A percentile compares a stretch with the other conserved stretches of the same genome.
These are phyloP conservation scores for Uronychia setigera DNA, from an alignment of 73 alveolate genomes.

Conservation along the genomic window DNA sequence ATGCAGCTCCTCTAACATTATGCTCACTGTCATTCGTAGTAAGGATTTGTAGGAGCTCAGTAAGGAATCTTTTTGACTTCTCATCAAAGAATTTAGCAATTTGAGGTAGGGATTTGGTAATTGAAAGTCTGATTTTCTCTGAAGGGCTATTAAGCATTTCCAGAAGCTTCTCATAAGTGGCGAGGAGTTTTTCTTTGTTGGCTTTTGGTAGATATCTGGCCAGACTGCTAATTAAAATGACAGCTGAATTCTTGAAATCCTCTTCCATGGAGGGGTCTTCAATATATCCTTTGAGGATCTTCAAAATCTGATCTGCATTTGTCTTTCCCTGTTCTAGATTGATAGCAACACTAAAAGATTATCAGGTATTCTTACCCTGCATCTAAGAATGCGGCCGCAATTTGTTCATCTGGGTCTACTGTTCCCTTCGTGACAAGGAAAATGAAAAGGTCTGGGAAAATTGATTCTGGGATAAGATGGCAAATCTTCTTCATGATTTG, in stretches of 20 bases:
- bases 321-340: constrained; percentile 42
- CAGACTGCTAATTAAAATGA: constrained; percentile 65
- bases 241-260: constrained; percentile 56
- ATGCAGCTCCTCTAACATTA: constrained; percentile 70
- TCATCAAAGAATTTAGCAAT: constrained; percentile 76
- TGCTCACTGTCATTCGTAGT: constrained; percentile 36
- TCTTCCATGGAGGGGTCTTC: constrained; percentile 22
- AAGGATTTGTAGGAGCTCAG: constrained; percentile 46
- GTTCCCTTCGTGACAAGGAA: constrained; percentile 42
- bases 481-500: constrained; percentile 19
- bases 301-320: constrained; percentile 43
- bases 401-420: constrained; percentile 28
- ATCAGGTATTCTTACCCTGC: too few species aligned
- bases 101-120: constrained; percentile 72
- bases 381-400: constrained; percentile 32
- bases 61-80: constrained; percentile 54
- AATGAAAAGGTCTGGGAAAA: constrained; percentile 25
- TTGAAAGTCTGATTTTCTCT: constrained; percentile 55
- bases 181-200: constrained; percentile 44
- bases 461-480: constrained; percentile 18
- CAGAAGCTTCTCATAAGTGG: constrained; percentile 65
- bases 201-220: constrained; percentile 57
- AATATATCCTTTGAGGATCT: constrained; percentile 38
- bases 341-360: constrained; percentile 21
- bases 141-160: constrained; percentile 65